Conservation (phyloP, 805 yeast species). For the Ogataea pignaliae region DNA sequence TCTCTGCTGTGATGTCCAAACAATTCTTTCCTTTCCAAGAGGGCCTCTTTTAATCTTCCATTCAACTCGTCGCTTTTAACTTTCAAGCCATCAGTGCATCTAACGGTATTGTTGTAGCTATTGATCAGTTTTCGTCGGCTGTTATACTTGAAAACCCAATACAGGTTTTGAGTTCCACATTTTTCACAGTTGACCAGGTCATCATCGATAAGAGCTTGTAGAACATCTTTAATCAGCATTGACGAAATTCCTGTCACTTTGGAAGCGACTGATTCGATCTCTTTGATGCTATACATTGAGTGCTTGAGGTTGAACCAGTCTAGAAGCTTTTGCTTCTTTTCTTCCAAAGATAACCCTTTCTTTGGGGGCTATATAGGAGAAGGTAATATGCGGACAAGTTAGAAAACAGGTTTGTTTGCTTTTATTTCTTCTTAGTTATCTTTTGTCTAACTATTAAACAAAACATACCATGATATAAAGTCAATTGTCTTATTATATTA, state of each 20-base stretch:
- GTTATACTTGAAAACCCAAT: conserved; percentile 44
- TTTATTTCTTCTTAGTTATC: no score
- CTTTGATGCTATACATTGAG: conserved; percentile 44
- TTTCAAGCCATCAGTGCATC: not conserved
- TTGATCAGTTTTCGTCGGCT: conserved; percentile 7
- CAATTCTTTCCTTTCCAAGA: not conserved
- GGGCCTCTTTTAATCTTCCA: conserved; percentile 9
- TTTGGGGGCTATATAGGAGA: conserved; percentile 14
- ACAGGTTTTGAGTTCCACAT: conserved; percentile 50
- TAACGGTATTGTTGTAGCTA: conserved; percentile 7
- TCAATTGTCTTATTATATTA: not conserved
- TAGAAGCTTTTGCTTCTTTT: conserved; percentile 34
- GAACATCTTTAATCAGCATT: conserved; percentile 49
- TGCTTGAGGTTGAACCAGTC: conserved; percentile 38
- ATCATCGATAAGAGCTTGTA: conserved; percentile 46
- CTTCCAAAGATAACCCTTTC: conserved; percentile 32
- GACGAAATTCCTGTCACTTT: conserved; percentile 46
- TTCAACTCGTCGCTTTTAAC: conserved; percentile 5
- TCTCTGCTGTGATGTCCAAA: conserved; percentile 4
- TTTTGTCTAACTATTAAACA: no score
- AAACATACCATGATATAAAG: not conserved
- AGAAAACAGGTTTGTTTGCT: no score
- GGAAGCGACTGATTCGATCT: conserved; percentile 43
- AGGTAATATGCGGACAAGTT: no score
- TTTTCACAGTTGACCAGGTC: conserved; percentile 45